phyloP scores from a whole-genome alignment of 2,329 filamentous ascomycete species.

The Purpureocillium takamizusanense region DNA sequence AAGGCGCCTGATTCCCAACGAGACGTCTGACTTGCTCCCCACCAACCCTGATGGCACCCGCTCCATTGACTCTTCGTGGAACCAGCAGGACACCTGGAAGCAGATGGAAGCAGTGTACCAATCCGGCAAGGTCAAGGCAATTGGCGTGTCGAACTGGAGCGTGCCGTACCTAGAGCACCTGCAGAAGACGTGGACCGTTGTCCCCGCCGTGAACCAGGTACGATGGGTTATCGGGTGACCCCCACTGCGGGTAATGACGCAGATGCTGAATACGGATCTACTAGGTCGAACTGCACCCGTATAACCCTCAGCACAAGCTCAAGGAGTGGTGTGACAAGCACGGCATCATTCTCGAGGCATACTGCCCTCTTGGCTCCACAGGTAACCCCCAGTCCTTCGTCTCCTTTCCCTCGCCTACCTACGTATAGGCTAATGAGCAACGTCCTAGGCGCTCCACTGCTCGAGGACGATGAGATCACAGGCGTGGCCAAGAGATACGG shows the following conservation, averaged over 20 bases:
- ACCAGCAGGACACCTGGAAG: conserved; percentile 7
- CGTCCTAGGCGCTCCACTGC: too few species aligned
- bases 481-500: conserved; percentile 12
- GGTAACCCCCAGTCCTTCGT: background rate
- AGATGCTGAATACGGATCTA: background rate
- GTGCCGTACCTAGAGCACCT: conserved; percentile 17
- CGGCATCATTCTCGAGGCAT: too few species aligned
- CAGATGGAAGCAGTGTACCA: conserved; percentile 14
- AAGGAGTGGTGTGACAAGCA: too few species aligned
- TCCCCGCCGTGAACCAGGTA: conserved; percentile 47
- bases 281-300: background rate
- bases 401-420: background rate
- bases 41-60: conserved; percentile 13
- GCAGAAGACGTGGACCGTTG: conserved; percentile 20
- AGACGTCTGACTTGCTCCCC: conserved; percentile 8
- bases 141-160: conserved; percentile 34
- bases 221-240: background rate
- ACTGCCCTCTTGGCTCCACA: background rate
- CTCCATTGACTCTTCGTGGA: conserved; percentile 4
- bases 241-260: too few species aligned
- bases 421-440: too few species aligned
- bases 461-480: background rate
- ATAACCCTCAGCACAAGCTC: too few species aligned
- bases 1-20: too few species aligned
- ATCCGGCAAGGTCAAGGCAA: conserved; percentile 38